phyloP scores from a whole-genome alignment of 805 yeast species.

The Ogataea trehaloabstinens region DNA sequence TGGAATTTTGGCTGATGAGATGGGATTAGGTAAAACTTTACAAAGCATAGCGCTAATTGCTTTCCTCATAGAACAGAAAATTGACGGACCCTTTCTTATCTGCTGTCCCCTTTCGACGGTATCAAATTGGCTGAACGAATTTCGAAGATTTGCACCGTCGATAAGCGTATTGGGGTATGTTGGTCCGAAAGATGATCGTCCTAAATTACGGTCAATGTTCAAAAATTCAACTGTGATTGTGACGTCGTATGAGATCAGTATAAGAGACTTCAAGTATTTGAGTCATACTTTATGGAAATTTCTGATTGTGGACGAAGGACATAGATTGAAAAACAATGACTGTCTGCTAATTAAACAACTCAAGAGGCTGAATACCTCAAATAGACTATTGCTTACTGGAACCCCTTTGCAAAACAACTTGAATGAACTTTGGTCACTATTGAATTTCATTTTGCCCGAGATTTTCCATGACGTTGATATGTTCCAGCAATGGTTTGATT shows the following conservation, averaged over 20 bases:
- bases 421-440: conserved; percentile 86
- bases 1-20: conserved; percentile 95
- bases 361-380: conserved; percentile 63
- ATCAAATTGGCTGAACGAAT: conserved; percentile 79
- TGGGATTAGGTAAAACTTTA: conserved; percentile 95
- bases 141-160: conserved; percentile 69
- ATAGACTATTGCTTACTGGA: conserved; percentile 85
- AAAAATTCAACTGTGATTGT: conserved; percentile 52
- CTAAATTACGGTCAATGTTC: conserved; percentile 35
- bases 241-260: conserved; percentile 79
- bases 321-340: conserved; percentile 80
- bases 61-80: conserved; percentile 73
- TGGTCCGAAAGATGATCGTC: conserved; percentile 62
- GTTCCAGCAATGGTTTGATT: conserved; percentile 94
- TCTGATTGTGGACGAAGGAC: conserved; percentile 94
- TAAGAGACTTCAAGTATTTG: conserved; percentile 62
- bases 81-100: conserved; percentile 73
- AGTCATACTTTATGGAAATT: conserved; percentile 68
- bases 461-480: conserved; percentile 86
- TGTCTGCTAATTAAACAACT: conserved; percentile 71
- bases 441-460: conserved; percentile 90
- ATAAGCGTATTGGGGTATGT: conserved; percentile 61
- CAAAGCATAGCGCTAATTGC: conserved; percentile 81
- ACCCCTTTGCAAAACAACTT: conserved; percentile 93
- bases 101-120: conserved; percentile 85